Percentiles rank a stretch among this genome's conserved stretches.
Conservation (phyloP, 2,329 filamentous ascomycete species). For the Aspergillus felis region DNA sequence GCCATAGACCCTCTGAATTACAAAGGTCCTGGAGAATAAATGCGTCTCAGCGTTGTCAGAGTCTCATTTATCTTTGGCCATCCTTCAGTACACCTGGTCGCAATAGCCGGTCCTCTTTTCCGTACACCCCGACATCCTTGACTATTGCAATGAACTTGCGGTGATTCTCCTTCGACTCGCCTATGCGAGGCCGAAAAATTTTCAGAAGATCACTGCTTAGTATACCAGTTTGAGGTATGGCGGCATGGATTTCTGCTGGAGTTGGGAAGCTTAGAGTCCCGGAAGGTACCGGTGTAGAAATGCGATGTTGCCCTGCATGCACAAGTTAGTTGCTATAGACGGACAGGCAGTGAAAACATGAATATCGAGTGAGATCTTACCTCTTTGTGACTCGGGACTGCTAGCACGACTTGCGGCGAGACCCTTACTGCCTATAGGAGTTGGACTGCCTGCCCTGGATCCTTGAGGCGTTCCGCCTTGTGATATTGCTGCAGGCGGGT, state of each 20-base stretch:
- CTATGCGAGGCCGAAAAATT: constrained; percentile 41
- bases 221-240: constrained; percentile 45
- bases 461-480: constrained; percentile 44
- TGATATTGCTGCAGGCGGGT: constrained; percentile 36
- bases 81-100: constrained; percentile 33
- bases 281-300: constrained; percentile 28
- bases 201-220: constrained; percentile 42
- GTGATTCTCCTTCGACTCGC: constrained; percentile 40
- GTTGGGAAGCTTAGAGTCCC: constrained; percentile 39
- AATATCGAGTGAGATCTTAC: constrained; percentile 12
- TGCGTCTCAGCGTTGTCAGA: neutral
- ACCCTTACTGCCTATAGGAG: constrained; percentile 24
- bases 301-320: constrained; percentile 21
- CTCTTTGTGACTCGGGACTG: constrained; percentile 36
- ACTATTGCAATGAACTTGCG: constrained; percentile 42
- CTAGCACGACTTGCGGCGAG: constrained; percentile 36
- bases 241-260: constrained; percentile 44
- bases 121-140: constrained; percentile 42
- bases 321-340: neutral
- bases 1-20: too few relatives aligned
- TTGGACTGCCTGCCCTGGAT: constrained; percentile 48
- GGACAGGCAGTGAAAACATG: neutral
- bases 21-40: neutral
- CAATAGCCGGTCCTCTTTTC: constrained; percentile 40
- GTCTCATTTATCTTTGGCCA: constrained; percentile 7